Evolutionary conservation across 306 rosid species (phyloP).

Genomic region (Trichosanthes cucumerina): DNA sequence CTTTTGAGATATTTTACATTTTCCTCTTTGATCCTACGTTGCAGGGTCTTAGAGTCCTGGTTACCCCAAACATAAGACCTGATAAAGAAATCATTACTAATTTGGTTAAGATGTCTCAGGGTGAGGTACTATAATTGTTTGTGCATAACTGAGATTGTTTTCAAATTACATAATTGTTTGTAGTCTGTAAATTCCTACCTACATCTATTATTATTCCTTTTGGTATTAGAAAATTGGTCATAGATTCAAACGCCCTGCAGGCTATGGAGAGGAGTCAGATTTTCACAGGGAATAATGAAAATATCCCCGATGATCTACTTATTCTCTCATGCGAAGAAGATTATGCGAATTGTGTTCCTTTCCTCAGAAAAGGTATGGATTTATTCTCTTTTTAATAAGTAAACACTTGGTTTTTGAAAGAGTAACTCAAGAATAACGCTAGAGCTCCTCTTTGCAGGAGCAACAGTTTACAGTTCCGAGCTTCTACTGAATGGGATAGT

Average conservation of each 20-base stretch:
- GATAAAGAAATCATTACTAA: conserved; percentile 56
- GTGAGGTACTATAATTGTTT: conserved; percentile 42
- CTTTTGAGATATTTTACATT: not conserved
- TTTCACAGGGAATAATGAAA: conserved; percentile 36
- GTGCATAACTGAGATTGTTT: not conserved
- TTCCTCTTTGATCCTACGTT: conserved; percentile 16
- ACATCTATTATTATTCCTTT: not conserved
- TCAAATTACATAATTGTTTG: not conserved
- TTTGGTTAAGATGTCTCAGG: conserved; percentile 64
- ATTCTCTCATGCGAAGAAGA: conserved; percentile 89
- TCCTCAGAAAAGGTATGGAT: conserved; percentile 67
- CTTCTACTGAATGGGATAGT: conserved; percentile 87
- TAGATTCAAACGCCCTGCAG: conserved; percentile 20
- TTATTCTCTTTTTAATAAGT: not conserved
- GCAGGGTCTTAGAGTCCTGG: conserved; percentile 71
- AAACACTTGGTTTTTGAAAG: not conserved
- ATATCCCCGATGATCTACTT: conserved; percentile 54
- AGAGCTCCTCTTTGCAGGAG: conserved; percentile 49
- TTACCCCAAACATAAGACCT: conserved; percentile 75
- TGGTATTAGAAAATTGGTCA: not conserved
- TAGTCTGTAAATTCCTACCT: not conserved
- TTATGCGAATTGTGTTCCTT: conserved; percentile 56
- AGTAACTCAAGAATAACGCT: not conserved
- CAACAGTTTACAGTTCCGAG: conserved; percentile 69
- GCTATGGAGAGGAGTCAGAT: conserved; percentile 57